These are phyloP conservation scores for Gautieria morchelliformis DNA, from an alignment of 768 basidiomycete species.

Conservation along the genomic window DNA sequence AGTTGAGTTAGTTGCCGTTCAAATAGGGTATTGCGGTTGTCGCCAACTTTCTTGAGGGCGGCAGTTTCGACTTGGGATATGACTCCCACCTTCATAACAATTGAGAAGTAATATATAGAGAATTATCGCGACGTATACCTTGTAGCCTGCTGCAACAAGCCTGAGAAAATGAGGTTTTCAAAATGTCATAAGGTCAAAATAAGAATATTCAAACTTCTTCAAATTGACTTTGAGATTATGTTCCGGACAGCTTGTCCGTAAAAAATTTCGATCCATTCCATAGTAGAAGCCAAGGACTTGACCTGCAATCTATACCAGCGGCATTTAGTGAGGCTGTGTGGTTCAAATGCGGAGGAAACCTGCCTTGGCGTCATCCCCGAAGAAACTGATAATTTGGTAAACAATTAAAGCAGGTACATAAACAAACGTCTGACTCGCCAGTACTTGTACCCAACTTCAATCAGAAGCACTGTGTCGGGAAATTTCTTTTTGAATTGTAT, in stretches of 20 bases:
- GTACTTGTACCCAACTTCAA: conserved; percentile 81
- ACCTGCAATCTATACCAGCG: conserved; percentile 46
- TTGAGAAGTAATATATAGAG: not conserved
- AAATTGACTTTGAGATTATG: conserved; percentile 62
- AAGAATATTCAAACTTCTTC: conserved; percentile 49
- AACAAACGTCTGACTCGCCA: conserved; percentile 13
- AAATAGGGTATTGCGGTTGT: conserved; percentile 66
- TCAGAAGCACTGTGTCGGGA: conserved; percentile 58
- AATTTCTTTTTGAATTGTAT: conserved; percentile 53
- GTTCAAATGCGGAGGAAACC: not conserved
- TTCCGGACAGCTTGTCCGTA: conserved; percentile 64
- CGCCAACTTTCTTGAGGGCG: conserved; percentile 75
- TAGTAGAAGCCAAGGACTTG: conserved; percentile 73
- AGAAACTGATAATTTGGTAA: conserved; percentile 39
- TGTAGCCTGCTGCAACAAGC: conserved; percentile 66
- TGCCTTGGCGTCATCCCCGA: conserved; percentile 76
- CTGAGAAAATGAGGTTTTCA: conserved; percentile 24
- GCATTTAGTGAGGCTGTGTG: not conserved
- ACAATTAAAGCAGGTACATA: not conserved
- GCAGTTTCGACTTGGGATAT: conserved; percentile 81
- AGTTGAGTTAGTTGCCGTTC: conserved; percentile 65
- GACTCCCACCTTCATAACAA: conserved; percentile 37
- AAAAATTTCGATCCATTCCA: conserved; percentile 61
- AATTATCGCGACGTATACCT: conserved; percentile 34
- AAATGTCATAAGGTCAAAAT: not conserved